Evolutionary conservation across 768 basidiomycete species (phyloP).

Genomic region (Boletus edulis): DNA sequence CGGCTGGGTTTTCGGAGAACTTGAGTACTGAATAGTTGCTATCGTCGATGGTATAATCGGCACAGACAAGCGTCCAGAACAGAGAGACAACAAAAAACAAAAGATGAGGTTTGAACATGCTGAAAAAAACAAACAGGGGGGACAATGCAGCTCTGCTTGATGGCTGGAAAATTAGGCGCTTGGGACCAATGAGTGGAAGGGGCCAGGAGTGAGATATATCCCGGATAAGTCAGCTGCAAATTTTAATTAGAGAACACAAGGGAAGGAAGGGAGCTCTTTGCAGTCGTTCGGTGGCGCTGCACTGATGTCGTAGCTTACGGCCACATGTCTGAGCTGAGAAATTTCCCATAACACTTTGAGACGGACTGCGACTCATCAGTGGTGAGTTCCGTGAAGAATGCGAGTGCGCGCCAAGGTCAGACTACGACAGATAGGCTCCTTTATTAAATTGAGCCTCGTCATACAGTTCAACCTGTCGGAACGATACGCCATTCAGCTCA

Average conservation of each 20-base stretch:
- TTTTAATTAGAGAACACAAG: background rate
- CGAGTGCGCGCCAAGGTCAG: too few relatives aligned
- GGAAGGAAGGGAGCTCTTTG: background rate
- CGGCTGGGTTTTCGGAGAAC: conserved; percentile 27
- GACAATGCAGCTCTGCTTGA: background rate
- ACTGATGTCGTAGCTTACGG: conserved; percentile 2
- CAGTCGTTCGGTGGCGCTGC: background rate
- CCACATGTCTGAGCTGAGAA: conserved; percentile 3
- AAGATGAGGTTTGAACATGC: conserved; percentile 6
- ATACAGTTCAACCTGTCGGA: too few relatives aligned
- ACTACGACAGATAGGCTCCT: too few relatives aligned
- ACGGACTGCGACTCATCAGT: background rate
- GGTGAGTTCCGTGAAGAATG: too few relatives aligned
- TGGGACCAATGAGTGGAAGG: conserved; percentile 7
- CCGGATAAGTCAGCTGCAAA: background rate
- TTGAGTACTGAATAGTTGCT: conserved; percentile 24
- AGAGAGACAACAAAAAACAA: conserved; percentile 1
- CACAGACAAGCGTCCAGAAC: conserved; percentile 5
- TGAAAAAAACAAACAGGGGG: background rate
- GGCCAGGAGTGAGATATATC: background rate
- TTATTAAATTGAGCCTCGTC: too few relatives aligned
- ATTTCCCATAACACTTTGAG: background rate
- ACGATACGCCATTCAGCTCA: too few relatives aligned
- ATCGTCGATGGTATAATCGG: conserved; percentile 29
- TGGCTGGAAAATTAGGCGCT: background rate